Base-by-base conservation (phyloP, 495 filamentous ascomycete genomes). In the Apodospora peruviana region DNA sequence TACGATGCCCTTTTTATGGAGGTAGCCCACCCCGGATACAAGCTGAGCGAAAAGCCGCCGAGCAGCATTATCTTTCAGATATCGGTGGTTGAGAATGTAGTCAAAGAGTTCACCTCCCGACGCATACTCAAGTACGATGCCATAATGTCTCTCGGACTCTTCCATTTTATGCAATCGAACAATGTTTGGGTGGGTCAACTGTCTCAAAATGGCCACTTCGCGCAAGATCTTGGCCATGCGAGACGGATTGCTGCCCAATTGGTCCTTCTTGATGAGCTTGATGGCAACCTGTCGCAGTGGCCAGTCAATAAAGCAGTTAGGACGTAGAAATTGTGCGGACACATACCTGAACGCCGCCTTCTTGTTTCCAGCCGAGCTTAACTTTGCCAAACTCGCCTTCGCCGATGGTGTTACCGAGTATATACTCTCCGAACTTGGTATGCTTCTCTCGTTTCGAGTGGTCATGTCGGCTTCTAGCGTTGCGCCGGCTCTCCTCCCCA, bases 331-430 rank as follows among this genome's bases (percentile, higher is more conserved):
- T 5, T 12, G 7, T n/a, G n/a, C 32, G 21, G 32, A 22, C n/a
- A 64, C 75, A 40, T 65, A 83, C 81, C 69, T 85, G 78, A 38
- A 95, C 85, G 49, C 86, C 90, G 22, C 89, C 90, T 66, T 96
- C 91, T 62, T 86, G 83, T 69, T 95, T 97, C 93, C 94, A 99
- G n/a, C 93, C 93, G 58, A 99, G 79, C 67, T 96, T 97, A 57
- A 99, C 93, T 62, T 99, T 99, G 44, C 93, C 93, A 64, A 99
- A 99, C 60, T 99, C 93, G 25, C 93, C 93, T 72, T 97, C 93
- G 41, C 93, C 93, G 22, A 99, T 83, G n/a, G 91, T 96, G 57
- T 95, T 90, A 4, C 93, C 93, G 8, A 99, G 75, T 48, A 93
- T 88, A 61, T 96, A 99, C 21, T 95, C 88, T 32, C 93, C 94